Evolutionary conservation across 225 moss, liverwort and hornwort species (phyloP).

Genomic region (Physcomitrellopsis africana): DNA sequence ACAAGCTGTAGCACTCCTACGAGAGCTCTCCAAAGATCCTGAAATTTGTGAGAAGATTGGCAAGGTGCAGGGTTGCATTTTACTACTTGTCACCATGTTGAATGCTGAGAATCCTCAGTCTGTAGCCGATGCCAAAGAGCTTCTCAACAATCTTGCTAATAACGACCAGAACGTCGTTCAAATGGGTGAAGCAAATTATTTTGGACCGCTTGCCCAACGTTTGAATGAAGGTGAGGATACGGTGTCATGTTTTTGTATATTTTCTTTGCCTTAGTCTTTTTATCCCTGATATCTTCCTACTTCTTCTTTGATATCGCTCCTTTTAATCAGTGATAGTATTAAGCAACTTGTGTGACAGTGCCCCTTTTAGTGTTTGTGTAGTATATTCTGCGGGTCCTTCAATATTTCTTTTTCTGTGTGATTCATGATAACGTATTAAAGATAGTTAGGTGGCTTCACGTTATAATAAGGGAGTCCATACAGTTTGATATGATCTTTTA

Average conservation of each 20-base stretch:
- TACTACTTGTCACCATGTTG: conserved; percentile 71
- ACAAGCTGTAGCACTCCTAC: conserved; percentile 60
- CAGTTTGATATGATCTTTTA: no score
- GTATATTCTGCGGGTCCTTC: background rate
- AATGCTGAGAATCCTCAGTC: conserved; percentile 54
- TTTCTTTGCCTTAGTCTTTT: background rate
- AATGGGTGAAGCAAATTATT: conserved; percentile 81
- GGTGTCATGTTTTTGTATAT: no score
- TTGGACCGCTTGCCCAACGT: conserved; percentile 52
- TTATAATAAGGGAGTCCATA: no score
- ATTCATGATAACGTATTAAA: no score
- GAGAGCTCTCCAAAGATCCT: conserved; percentile 58
- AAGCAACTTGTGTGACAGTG: background rate
- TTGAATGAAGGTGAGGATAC: conserved; percentile 51
- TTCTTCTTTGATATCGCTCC: no score
- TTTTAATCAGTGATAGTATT: no score
- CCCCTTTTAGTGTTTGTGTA: background rate
- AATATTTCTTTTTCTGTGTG: background rate
- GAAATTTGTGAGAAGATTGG: conserved; percentile 68
- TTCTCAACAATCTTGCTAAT: conserved; percentile 54
- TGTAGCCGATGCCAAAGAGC: conserved; percentile 55
- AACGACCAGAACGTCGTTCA: conserved; percentile 78
- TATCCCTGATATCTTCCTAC: background rate
- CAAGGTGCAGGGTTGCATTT: conserved; percentile 71
- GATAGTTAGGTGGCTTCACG: no score